Percentiles rank a stretch among this genome's conserved stretches.
These are phyloP conservation scores for Tuctoria greenei DNA, from an alignment of 176 grass and related monocot species.

Conservation along the genomic window DNA sequence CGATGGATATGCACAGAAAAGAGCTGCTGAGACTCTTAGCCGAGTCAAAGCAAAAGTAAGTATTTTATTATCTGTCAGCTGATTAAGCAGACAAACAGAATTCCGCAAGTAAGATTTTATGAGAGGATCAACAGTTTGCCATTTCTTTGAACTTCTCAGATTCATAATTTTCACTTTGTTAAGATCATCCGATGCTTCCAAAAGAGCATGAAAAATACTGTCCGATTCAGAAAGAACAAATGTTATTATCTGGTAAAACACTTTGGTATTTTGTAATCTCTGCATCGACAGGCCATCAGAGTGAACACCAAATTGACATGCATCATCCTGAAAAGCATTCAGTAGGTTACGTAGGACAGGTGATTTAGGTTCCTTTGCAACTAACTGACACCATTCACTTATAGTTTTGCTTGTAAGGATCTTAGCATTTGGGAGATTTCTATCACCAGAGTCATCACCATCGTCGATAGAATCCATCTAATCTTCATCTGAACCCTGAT, in stretches of 20 bases:
- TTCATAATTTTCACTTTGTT: slow-evolving; percentile 68
- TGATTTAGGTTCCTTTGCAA: slow-evolving; percentile 67
- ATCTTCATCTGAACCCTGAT: slow-evolving; percentile 70
- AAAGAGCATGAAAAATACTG: slow-evolving; percentile 58
- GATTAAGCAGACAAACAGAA: slow-evolving; percentile 76
- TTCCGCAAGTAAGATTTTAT: slow-evolving; percentile 71
- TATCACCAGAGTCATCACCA: slow-evolving; percentile 34
- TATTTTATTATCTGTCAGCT: slow-evolving; percentile 70
- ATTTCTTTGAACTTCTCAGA: slow-evolving; percentile 55
- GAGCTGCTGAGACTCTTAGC: slow-evolving; percentile 45
- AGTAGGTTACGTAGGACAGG: slow-evolving; percentile 58
- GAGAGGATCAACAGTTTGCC: slow-evolving; percentile 55
- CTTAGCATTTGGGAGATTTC: slow-evolving; percentile 41
- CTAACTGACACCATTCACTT: slow-evolving; percentile 87
- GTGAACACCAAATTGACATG: slow-evolving; percentile 65
- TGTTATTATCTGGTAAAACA: slow-evolving; percentile 65
- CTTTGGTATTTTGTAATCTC: slow-evolving; percentile 58
- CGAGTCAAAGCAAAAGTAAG: slow-evolving; percentile 55
- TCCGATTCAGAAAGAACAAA: slow-evolving; percentile 72
- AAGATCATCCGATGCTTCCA: slow-evolving; percentile 57
- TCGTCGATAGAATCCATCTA: slow-evolving; percentile 40
- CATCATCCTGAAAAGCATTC: slow-evolving; percentile 71
- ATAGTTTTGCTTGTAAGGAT: slow-evolving; percentile 73
- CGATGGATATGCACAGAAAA: slow-evolving; percentile 61
- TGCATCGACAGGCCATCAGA: slow-evolving; percentile 36